phyloP scores from a whole-genome alignment of 78 protist genomes.

The Dictyostelium capitatum region DNA sequence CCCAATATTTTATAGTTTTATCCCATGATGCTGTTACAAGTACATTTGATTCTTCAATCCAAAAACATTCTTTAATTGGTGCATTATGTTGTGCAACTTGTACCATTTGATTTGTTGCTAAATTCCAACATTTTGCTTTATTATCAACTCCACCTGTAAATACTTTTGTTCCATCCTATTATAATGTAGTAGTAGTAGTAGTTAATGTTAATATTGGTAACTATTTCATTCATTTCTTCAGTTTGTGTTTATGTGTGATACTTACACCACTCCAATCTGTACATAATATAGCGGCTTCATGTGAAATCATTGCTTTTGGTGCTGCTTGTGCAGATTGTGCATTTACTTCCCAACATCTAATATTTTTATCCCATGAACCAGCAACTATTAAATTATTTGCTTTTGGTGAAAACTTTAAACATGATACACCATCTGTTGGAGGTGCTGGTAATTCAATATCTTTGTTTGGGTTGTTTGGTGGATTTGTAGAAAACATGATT shows the following conservation, averaged over 20 bases:
- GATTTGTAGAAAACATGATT: background rate
- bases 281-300: slow-evolving; percentile 79
- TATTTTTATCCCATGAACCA: slow-evolving; percentile 84
- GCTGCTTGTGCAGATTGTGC: background rate
- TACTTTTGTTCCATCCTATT: slow-evolving; percentile 81
- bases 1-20: slow-evolving; percentile 93
- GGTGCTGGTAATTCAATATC: slow-evolving; percentile 79
- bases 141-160: slow-evolving; percentile 87
- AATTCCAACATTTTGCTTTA: slow-evolving; percentile 82
- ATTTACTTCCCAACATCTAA: slow-evolving; percentile 80
- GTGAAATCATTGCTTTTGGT: slow-evolving; percentile 48
- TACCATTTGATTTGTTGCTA: slow-evolving; percentile 64
- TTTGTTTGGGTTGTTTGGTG: slow-evolving; percentile 26
- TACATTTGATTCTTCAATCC: slow-evolving; percentile 70
- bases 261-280: slow-evolving; percentile 79
- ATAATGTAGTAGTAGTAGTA: background rate
- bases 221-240: background rate
- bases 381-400: slow-evolving; percentile 69
- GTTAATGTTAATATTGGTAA: background rate
- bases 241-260: background rate
- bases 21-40: slow-evolving; percentile 94
- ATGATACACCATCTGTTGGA: slow-evolving; percentile 79
- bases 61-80: slow-evolving; percentile 78
- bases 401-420: slow-evolving; percentile 81
- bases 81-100: slow-evolving; percentile 89